phyloP scores from a whole-genome alignment of 192 early-diverging fungal genomes.

The Tieghemiomyces parasiticus region DNA sequence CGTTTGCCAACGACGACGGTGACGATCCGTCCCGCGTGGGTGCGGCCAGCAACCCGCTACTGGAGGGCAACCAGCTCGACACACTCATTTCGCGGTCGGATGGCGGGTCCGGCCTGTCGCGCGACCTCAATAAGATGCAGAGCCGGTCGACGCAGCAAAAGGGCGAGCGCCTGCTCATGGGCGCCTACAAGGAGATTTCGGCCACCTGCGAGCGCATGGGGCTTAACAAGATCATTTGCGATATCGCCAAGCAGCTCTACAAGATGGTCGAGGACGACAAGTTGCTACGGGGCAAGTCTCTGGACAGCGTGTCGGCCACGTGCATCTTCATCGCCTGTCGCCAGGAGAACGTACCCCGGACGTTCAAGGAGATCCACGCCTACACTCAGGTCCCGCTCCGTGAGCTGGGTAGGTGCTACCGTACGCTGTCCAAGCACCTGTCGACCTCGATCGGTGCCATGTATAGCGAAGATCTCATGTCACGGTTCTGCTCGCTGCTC shows the following conservation, averaged over 20 bases:
- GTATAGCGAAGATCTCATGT: constrained; percentile 58
- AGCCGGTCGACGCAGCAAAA: constrained; percentile 53
- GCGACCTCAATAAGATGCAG: constrained; percentile 57
- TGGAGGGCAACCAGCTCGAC: constrained; percentile 66
- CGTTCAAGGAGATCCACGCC: constrained; percentile 88
- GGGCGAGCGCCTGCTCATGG: constrained; percentile 54
- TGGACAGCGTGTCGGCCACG: constrained; percentile 71
- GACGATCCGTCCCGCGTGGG: constrained; percentile 88
- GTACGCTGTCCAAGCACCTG: constrained; percentile 38
- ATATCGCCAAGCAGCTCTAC: constrained; percentile 80
- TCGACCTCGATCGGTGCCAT: constrained; percentile 47
- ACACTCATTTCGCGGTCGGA: constrained; percentile 67
- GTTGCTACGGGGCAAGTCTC: constrained; percentile 61
- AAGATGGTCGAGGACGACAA: constrained; percentile 73
- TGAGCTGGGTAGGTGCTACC: constrained; percentile 80
- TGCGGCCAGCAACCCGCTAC: constrained; percentile 57
- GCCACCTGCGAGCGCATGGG: constrained; percentile 71
- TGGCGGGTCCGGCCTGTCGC: constrained; percentile 52
- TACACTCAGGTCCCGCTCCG: constrained; percentile 84
- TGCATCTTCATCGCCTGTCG: constrained; percentile 91
- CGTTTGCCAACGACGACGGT: constrained; percentile 79
- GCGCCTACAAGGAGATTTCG: constrained; percentile 61
- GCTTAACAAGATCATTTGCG: constrained; percentile 49
- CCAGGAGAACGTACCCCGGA: constrained; percentile 65
- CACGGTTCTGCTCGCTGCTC: constrained; percentile 68